Evolutionary conservation across 371 early-diverging fungal species (phyloP).

Genomic region (Basidiobolus meristosporus): DNA sequence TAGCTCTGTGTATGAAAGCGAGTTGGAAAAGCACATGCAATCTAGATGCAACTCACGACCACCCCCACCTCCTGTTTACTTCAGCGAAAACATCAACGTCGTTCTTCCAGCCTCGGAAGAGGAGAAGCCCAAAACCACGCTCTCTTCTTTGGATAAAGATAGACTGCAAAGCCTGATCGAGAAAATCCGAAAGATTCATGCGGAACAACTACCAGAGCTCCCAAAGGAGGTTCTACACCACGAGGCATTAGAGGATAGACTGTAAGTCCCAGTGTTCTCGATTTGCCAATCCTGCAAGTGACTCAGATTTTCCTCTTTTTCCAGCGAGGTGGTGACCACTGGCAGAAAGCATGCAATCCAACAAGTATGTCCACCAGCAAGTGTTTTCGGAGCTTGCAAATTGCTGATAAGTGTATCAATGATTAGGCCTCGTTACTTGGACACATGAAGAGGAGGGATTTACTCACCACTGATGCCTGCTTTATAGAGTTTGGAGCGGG

Average conservation of each 20-base stretch:
- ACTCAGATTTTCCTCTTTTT: too few species aligned
- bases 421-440: constrained; percentile 53
- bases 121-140: constrained; percentile 4
- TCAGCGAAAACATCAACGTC: constrained; percentile 32
- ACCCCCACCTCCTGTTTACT: constrained; percentile 17
- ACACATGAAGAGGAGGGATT: constrained; percentile 36
- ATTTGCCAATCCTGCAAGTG: too few species aligned
- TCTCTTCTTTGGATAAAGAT: constrained; percentile 1
- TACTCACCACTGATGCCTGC: constrained; percentile 28
- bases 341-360: too few species aligned
- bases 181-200: constrained; percentile 18
- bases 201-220: constrained; percentile 18
- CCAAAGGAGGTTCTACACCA: constrained; percentile 19
- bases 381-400: constrained; percentile 8
- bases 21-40: constrained; percentile 45
- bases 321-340: too few species aligned
- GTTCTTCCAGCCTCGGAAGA: constrained; percentile 19
- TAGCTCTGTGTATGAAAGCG: constrained; percentile 41
- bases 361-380: constrained; percentile 55
- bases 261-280: too few species aligned
- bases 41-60: constrained; percentile 52
- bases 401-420: neutral
- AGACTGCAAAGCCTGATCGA: constrained; percentile 11
- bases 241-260: constrained; percentile 6
- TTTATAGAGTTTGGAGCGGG: constrained; percentile 78